A percentile compares a stretch with the other conserved stretches of the same genome.
phyloP scores from a whole-genome alignment of 176 grass and related monocot genomes.

The Aegilops umbellulata region DNA sequence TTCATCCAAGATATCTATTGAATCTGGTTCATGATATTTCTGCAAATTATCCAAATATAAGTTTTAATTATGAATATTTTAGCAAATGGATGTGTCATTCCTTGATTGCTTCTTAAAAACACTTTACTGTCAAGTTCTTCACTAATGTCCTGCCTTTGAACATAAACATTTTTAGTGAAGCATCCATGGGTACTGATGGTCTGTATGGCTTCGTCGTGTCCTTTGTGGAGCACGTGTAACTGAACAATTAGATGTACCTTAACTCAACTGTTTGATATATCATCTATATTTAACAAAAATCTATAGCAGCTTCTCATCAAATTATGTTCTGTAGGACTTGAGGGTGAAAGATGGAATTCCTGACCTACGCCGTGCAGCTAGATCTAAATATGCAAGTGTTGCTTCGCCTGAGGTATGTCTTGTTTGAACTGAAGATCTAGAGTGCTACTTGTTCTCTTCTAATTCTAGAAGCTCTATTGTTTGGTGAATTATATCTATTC shows the following conservation, averaged over 20 bases:
- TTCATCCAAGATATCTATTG: constrained; percentile 29
- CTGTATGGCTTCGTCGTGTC: not conserved
- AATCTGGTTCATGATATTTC: constrained; percentile 3
- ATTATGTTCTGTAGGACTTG: constrained; percentile 64
- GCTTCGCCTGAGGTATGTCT: constrained; percentile 68
- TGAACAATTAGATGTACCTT: not conserved
- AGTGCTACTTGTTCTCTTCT: not conserved
- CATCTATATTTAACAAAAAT: not conserved
- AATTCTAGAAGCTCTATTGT: not conserved
- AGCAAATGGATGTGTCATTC: not conserved
- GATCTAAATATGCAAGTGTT: constrained; percentile 86
- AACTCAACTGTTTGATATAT: not conserved
- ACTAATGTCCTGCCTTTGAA: not conserved
- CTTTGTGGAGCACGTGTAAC: not conserved
- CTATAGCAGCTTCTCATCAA: constrained; percentile 26
- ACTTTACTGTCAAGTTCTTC: not conserved
- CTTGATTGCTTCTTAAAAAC: not conserved
- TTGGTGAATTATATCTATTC: not conserved
- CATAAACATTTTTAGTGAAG: not conserved
- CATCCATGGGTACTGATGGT: not conserved
- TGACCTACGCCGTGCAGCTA: constrained; percentile 80
- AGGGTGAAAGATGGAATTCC: constrained; percentile 85
- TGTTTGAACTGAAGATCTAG: not conserved
- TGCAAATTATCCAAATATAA: not conserved
- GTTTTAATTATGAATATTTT: too few species aligned